These are phyloP conservation scores for Pichia cephalocereana DNA, from an alignment of 805 yeast species.

Conservation along the genomic window DNA sequence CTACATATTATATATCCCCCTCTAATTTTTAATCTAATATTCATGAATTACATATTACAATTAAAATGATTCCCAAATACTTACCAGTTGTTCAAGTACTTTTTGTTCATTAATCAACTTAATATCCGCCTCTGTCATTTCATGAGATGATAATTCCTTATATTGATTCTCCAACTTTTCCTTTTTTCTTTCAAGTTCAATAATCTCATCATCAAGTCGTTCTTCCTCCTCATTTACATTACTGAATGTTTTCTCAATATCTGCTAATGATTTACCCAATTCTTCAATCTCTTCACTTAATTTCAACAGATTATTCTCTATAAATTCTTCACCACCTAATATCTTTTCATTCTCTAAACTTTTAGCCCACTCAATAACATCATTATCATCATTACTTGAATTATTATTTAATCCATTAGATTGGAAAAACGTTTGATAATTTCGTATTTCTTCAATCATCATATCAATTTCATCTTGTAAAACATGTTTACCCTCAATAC, in stretches of 20 bases:
- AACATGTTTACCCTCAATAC: constrained; percentile 10
- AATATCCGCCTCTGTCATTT: neutral
- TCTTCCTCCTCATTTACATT: neutral
- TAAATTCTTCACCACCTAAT: neutral
- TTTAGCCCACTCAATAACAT: constrained; percentile 1
- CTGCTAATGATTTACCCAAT: neutral
- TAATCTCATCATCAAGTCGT: constrained; percentile 9
- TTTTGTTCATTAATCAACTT: constrained; percentile 11
- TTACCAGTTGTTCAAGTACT: constrained; percentile 13
- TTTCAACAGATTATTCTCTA: constrained; percentile 1
- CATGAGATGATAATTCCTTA: constrained; percentile 14
- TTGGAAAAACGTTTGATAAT: neutral
- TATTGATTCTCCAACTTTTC: constrained; percentile 12
- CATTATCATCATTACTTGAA: neutral
- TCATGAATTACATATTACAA: neutral
- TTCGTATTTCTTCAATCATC: constrained; percentile 11
- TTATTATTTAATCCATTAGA: neutral
- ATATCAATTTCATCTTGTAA: constrained; percentile 25
- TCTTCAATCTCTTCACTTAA: neutral
- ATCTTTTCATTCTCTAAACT: neutral
- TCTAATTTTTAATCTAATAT: too few relatives aligned
- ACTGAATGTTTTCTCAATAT: neutral
- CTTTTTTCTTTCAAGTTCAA: constrained; percentile 9
- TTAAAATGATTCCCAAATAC: constrained; percentile 13
- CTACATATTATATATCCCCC: too few relatives aligned